Conservation (phyloP, 345 rosid genomes). For the Odontarrhena argentea region DNA sequence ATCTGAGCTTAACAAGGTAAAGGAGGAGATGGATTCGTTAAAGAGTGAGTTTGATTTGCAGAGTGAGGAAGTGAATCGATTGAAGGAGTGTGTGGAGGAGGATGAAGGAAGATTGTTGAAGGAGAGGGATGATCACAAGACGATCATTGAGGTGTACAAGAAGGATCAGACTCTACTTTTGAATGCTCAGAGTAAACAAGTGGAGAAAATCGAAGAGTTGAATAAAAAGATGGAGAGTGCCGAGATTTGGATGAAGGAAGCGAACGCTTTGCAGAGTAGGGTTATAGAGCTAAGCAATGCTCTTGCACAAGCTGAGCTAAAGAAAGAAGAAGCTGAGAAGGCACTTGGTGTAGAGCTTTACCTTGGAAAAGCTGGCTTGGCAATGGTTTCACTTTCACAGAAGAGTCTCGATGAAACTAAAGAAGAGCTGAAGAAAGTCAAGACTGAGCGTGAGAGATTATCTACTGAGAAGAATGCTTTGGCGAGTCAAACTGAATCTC, state of each 20-base stretch:
- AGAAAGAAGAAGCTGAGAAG: conserved; percentile 49
- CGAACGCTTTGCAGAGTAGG: conserved; percentile 34
- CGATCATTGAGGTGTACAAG: too few relatives aligned
- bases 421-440: conserved; percentile 43
- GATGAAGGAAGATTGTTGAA: too few relatives aligned
- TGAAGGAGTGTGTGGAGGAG: too few relatives aligned
- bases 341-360: conserved; percentile 51
- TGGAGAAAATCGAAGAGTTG: too few relatives aligned
- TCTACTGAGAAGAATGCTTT: conserved; percentile 41
- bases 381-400: conserved; percentile 47
- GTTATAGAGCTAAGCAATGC: conserved; percentile 32
- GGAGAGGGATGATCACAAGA: too few relatives aligned
- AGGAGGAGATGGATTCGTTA: conserved; percentile 40
- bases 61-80: too few relatives aligned
- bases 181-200: too few relatives aligned
- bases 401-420: conserved; percentile 32
- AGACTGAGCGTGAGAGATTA: conserved; percentile 39
- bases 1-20: conserved; percentile 40
- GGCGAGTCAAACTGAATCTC: conserved; percentile 32
- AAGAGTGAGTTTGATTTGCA: conserved; percentile 35
- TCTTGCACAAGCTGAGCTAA: conserved; percentile 36
- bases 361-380: conserved; percentile 38
- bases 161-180: too few relatives aligned
- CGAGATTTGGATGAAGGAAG: conserved; percentile 35
- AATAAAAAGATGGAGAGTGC: too few relatives aligned